Base-by-base conservation (phyloP, 2,329 filamentous ascomycete species). In the Xylaria polymorpha region DNA sequence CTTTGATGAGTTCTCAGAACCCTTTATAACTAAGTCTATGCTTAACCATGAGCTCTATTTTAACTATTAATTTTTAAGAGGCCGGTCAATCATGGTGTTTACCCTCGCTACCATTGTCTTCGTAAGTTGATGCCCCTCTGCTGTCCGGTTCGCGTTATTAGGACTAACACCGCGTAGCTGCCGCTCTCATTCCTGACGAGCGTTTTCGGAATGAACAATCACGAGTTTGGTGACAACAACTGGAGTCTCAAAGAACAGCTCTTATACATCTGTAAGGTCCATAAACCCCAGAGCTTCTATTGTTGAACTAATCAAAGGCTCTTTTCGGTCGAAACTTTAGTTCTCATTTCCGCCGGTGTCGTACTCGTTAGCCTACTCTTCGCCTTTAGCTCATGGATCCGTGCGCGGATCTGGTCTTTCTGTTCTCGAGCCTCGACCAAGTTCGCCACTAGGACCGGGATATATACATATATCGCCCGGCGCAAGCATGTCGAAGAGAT, bases 91-190 rank as follows among this genome's bases (percentile, higher is more conserved):
- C 60, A 82, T 85, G 79, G 75, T 82, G 1, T 85, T 85, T 64
- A 85, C 83, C 0, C 70, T 84, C 1, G 80, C 84, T 0, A 85
- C 83, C 0, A 84, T 85, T 48, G 72, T 84, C 32, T 85, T 85
- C 62, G 82, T 83, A 70, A 73, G 81, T 71, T 1, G 5, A 46
- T 14, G 32, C 25, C 25, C 5, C n/a, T 39, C 15, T 5, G 9
- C 5, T 8, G 0, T n/a, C 2, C 9, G 20, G n/a, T 9, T 9
- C 9, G 32, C 9, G 3, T 12, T 7, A 5, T 9, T 12, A 1
- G 1, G 43, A 1, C 35, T 68, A 41, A 67, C 41, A 9, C 1
- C 2, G 0, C 2, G 4, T 37, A 79, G 80, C 71, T 82, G 1
- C 81, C 81, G 0, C 72, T 83, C 5, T 79, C 79, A 0, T 83